phyloP scores from a whole-genome alignment of 805 yeast species.

The Kurtzmaniella cleridarum region DNA sequence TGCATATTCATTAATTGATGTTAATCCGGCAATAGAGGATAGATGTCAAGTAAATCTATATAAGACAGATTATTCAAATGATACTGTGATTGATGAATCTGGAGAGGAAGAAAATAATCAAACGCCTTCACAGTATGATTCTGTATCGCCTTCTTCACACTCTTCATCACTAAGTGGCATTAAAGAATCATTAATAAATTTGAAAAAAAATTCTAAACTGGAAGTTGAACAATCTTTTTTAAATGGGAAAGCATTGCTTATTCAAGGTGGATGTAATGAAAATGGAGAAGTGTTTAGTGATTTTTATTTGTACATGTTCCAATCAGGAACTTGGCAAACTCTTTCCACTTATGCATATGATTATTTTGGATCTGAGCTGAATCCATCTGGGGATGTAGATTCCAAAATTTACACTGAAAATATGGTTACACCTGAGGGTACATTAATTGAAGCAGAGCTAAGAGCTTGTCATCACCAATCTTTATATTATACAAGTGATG shows the following conservation, averaged over 20 bases:
- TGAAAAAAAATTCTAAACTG: constrained; percentile 5
- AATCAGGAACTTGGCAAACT: constrained; percentile 29
- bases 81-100: constrained; percentile 1
- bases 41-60: constrained; percentile 14
- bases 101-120: constrained; percentile 1
- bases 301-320: constrained; percentile 27
- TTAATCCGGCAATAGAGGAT: constrained; percentile 12
- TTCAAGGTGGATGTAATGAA: constrained; percentile 39
- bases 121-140: neutral
- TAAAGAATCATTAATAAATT: constrained; percentile 8
- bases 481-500: constrained; percentile 26
- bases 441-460: constrained; percentile 34
- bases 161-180: neutral
- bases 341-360: constrained; percentile 30
- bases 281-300: constrained; percentile 24
- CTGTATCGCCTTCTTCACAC: neutral
- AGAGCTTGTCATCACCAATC: constrained; percentile 39
- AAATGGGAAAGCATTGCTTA: constrained; percentile 23
- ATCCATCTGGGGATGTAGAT: constrained; percentile 28
- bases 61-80: neutral
- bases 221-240: constrained; percentile 13
- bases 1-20: constrained; percentile 27
- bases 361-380: constrained; percentile 20
- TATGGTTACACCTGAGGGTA: constrained; percentile 20
- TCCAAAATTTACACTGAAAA: constrained; percentile 16